A percentile compares a stretch with the other conserved stretches of the same genome.
Evolutionary conservation across 441 rosid species (phyloP).

Genomic region (Adansonia grandidieri): DNA sequence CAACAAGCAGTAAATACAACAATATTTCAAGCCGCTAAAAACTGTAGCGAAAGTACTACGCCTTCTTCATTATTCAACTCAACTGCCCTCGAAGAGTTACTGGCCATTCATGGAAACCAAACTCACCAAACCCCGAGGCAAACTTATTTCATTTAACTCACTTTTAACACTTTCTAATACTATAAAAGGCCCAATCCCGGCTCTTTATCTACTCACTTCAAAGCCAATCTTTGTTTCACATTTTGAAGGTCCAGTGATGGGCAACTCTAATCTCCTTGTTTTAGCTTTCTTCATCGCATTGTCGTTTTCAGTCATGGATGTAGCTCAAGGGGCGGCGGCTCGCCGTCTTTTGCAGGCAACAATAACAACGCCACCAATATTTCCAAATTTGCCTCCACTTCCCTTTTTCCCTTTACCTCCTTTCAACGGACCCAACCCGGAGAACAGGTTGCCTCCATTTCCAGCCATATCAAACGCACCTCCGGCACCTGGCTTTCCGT

Average conservation of each 20-base stretch:
- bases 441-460: constrained; percentile 27
- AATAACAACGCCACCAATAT: not conserved
- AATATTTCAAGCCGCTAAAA: not conserved
- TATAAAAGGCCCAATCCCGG: not conserved
- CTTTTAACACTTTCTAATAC: not conserved
- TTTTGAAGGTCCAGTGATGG: not conserved
- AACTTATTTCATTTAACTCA: constrained; percentile 4
- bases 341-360: constrained; percentile 35
- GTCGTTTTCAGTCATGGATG: constrained; percentile 25
- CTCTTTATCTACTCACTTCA: not conserved
- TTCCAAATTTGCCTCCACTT: constrained; percentile 15
- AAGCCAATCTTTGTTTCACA: not conserved
- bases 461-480: not conserved
- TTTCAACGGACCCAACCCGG: constrained; percentile 21
- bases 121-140: constrained; percentile 12
- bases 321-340: constrained; percentile 21
- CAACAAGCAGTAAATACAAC: not conserved
- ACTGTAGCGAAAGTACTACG: not conserved
- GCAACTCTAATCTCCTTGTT: constrained; percentile 1
- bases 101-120: not conserved
- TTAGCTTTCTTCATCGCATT: constrained; percentile 29
- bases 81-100: not conserved
- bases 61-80: not conserved
- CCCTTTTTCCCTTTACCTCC: constrained; percentile 27
- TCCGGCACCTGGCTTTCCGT: not conserved